Percentiles rank a stretch among this genome's conserved stretches.
phyloP scores from a whole-genome alignment of 2,329 filamentous ascomycete species.

The Bimuria novae-zelandiae region DNA sequence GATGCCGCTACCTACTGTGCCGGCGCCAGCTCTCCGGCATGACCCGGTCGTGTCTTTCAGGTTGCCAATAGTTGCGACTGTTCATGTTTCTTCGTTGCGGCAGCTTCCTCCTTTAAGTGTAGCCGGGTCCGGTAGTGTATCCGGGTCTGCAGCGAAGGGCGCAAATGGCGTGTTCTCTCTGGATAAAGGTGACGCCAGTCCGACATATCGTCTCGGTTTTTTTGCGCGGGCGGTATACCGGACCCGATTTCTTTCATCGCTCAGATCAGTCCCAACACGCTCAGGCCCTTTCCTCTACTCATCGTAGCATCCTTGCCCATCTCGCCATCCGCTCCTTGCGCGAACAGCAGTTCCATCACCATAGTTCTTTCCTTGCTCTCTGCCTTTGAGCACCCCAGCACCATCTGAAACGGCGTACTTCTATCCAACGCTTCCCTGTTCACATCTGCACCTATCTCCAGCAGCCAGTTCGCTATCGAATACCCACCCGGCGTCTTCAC shows the following conservation, averaged over 20 bases:
- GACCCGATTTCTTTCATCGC: too few relatives aligned
- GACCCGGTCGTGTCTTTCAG: too few relatives aligned
- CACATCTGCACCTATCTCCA: constrained; percentile 40
- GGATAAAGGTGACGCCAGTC: too few relatives aligned
- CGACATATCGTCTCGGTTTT: neutral
- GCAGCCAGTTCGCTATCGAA: constrained; percentile 31
- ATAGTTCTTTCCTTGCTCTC: constrained; percentile 33
- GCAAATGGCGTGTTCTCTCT: too few relatives aligned
- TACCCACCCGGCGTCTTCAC: constrained; percentile 32
- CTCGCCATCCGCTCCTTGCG: constrained; percentile 35
- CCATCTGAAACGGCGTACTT: constrained; percentile 29
- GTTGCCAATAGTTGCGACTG: too few relatives aligned
- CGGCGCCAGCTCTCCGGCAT: too few relatives aligned
- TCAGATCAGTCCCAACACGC: constrained; percentile 21
- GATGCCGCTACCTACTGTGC: too few relatives aligned
- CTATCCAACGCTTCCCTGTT: constrained; percentile 28
- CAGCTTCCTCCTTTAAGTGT: too few relatives aligned
- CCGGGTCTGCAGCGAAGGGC: too few relatives aligned
- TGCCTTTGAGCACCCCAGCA: constrained; percentile 22
- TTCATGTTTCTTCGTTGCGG: too few relatives aligned
- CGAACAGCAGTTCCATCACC: constrained; percentile 35
- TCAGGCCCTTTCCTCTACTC: constrained; percentile 20
- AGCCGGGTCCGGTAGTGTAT: too few relatives aligned
- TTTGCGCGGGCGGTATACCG: too few relatives aligned
- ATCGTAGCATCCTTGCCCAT: neutral